A percentile compares a stretch with the other conserved stretches of the same genome.
phyloP scores from a whole-genome alignment of 306 rosid species.

The Prunus mira region DNA sequence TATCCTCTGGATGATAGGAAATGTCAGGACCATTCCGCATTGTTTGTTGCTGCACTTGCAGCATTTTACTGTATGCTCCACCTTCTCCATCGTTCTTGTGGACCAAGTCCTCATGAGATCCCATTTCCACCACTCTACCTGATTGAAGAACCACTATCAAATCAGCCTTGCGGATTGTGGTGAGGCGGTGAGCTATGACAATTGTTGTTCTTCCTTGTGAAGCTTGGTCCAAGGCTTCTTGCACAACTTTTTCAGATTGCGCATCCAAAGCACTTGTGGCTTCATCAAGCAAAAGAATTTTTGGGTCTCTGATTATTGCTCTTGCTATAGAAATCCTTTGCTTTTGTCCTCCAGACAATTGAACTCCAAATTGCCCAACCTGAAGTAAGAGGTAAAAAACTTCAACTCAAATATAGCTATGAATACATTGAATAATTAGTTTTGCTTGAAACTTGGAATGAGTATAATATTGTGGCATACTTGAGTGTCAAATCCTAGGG shows the following conservation, averaged over 20 bases:
- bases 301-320: conserved; percentile 68
- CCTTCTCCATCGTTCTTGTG: conserved; percentile 45
- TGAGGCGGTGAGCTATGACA: conserved; percentile 73
- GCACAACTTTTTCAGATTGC: conserved; percentile 65
- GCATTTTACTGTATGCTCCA: conserved; percentile 60
- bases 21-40: conserved; percentile 25
- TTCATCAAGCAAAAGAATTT: conserved; percentile 79
- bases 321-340: conserved; percentile 93
- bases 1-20: conserved; percentile 1
- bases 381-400: conserved; percentile 13
- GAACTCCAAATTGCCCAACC: conserved; percentile 84
- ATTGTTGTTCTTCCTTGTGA: conserved; percentile 75
- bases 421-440: neutral
- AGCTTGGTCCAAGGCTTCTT: conserved; percentile 71
- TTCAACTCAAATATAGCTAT: neutral
- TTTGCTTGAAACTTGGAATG: neutral
- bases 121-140: conserved; percentile 65
- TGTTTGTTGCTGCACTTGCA: conserved; percentile 51
- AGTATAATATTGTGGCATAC: conserved; percentile 33
- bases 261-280: conserved; percentile 92
- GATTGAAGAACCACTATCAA: conserved; percentile 63
- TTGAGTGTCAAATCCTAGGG: conserved; percentile 64
- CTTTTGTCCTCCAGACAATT: conserved; percentile 82
- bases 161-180: conserved; percentile 61
- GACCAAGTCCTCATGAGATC: conserved; percentile 62